Evolutionary conservation across 176 grass and related monocot species (phyloP), one percentile per base, ranked within the genome.

Genomic region (Juncus effusus): DNA sequence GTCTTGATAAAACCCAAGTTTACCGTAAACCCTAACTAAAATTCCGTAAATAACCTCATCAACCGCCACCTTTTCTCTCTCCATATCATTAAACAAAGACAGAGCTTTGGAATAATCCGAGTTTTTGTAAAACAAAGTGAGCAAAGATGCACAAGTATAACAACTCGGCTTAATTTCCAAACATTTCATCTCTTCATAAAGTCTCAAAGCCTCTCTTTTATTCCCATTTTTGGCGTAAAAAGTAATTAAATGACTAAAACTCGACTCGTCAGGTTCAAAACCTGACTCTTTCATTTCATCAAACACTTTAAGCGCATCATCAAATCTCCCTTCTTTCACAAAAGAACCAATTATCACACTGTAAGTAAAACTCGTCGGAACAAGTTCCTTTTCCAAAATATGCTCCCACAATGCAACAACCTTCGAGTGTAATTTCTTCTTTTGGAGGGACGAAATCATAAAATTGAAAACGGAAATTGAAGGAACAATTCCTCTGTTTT

Each of bases 31-130:
- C 75, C 93, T 86, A 35, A 97, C 54, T 44, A 97, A 83, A 58
- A 97, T 97, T 38, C 93, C 93, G 40, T 91, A 96, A 40, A 96
- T 89, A 50, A 91, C 88, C 66, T 96, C 93, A 78, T 96, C 93
- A 60, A 77, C 72, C 36, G 79, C 3, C 70, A 96, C 56, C 77
- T 77, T 91, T 37, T 62, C 70, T 13, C 38, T 69, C 56, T 91
- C 67, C 93, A 96, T 96, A 66, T 91, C 85, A 3, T 72, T 72
- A 56, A 96, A 91, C 19, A 96, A 80, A 5, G 67, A 56, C 5
- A 96, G 77, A 5, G 88, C 93, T 74, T 91, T 96, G 2, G 93
- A 73, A 81, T 96, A 96, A 38, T 96, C 84, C 56, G 74, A 77
- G 62, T 79, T 86, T 69, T 96, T 96, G 54, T 76, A 86, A 60